Base-by-base conservation (phyloP, 805 yeast genomes). In the Myxozyma vanderwaltii region DNA sequence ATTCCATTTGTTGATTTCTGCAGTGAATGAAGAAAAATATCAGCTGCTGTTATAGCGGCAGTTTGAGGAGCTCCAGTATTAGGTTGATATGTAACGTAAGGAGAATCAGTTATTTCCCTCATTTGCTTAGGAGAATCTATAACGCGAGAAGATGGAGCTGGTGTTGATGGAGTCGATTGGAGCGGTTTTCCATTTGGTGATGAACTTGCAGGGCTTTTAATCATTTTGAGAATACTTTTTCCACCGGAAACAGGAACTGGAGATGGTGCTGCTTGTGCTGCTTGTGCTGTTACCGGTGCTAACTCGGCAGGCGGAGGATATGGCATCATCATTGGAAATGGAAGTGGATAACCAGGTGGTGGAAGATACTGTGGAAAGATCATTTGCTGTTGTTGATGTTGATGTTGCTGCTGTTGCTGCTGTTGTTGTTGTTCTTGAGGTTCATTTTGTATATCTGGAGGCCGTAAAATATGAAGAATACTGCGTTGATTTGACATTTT, bases 21-120 rank as follows among this genome's bases (percentile, higher is more conserved):
- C n/a, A 56, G 44, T 35, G 61, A 56, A 24, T 21, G 31, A n/a
- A 59, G 43, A 31, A 59, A 59, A 31, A n/a, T 24, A 39, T 59
- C 60, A 3, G 51, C 59, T 4, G 50, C 53, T 10, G 53, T 43
- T 6, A 44, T 27, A 19, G 43, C 54, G 2, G 45, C 54, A 12
- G 54, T 40, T 21, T 50, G 54, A 19, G 46, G 51, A 24, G 51
- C 43, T 29, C 51, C 51, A 2, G 51, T 47, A 21, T 47, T 27
- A 33, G 35, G 43, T 10, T 47, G 21, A 23, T 47, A 47, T 7
- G 51, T 47, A 13, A 47, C 31, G 21, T 47, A 47, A 15, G 41
- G 55, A 2, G 33, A 27, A 7, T 24, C 48, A n/a, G n/a, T 17
- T 23, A n/a, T 24, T 44, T 4, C 6, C 10, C 6, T 29, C 33